Conservation (phyloP, 2,329 filamentous ascomycete species). For the Apiospora pterosperma region DNA sequence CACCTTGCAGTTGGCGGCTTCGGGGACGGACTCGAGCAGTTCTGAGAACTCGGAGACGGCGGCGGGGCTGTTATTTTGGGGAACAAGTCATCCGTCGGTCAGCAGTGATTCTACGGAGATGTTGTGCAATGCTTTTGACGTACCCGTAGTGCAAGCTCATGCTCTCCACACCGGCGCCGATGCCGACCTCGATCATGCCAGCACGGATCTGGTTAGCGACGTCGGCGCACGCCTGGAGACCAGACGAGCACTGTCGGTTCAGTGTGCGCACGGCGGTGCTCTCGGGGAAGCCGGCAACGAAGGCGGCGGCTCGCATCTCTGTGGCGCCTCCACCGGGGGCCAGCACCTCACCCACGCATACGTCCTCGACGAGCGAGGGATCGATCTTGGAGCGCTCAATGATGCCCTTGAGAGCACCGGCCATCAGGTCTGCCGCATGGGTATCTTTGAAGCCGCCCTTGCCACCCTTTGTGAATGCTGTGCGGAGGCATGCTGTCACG, state of each 20-base stretch:
- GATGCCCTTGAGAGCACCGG: slow-evolving; percentile 76
- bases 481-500: slow-evolving; percentile 87
- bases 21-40: slow-evolving; percentile 73
- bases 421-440: slow-evolving; percentile 77
- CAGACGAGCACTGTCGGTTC: slow-evolving; percentile 93
- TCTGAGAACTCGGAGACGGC: slow-evolving; percentile 94
- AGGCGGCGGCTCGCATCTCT: slow-evolving; percentile 88
- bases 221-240: slow-evolving; percentile 88
- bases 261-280: slow-evolving; percentile 79
- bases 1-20: slow-evolving; percentile 94
- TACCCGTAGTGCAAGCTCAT: slow-evolving; percentile 93
- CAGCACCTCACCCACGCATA: slow-evolving; percentile 87
- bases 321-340: slow-evolving; percentile 92
- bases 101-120: neutral
- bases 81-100: neutral
- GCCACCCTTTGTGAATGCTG: slow-evolving; percentile 87
- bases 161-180: slow-evolving; percentile 94
- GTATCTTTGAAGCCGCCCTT: slow-evolving; percentile 97
- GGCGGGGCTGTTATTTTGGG: slow-evolving; percentile 51
- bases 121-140: slow-evolving; percentile 22
- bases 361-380: slow-evolving; percentile 83
- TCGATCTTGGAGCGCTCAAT: slow-evolving; percentile 86
- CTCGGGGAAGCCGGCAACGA: slow-evolving; percentile 89
- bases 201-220: slow-evolving; percentile 87
- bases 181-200: slow-evolving; percentile 93